phyloP scores from a whole-genome alignment of 2,329 filamentous ascomycete genomes.

The Mycosphaerelloides madeirae region DNA sequence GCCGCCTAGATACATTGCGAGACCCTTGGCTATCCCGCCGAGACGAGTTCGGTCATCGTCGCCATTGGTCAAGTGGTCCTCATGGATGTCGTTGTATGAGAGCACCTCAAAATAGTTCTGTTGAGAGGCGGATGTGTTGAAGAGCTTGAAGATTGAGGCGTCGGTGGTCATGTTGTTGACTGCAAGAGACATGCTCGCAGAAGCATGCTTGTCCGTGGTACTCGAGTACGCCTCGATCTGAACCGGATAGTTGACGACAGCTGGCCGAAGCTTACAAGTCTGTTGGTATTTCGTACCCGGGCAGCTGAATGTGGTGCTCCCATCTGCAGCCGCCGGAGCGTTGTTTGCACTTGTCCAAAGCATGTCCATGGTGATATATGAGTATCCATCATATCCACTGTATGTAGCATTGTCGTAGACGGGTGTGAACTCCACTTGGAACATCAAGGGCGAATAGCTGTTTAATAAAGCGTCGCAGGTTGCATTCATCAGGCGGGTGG shows the following conservation, averaged over 20 bases:
- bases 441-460: conserved; percentile 6
- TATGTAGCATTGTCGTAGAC: conserved; percentile 1
- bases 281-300: conserved; percentile 12
- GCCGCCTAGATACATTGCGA: conserved; percentile 15
- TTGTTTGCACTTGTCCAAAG: conserved; percentile 7
- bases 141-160: conserved; percentile 10
- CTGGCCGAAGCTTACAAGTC: conserved; percentile 20
- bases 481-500: conserved; percentile 1
- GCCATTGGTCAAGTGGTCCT: neutral
- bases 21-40: conserved; percentile 12
- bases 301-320: neutral
- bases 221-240: conserved; percentile 13
- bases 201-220: conserved; percentile 9
- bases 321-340: neutral
- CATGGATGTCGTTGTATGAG: conserved; percentile 12
- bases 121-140: conserved; percentile 10
- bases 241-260: conserved; percentile 21
- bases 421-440: conserved; percentile 10
- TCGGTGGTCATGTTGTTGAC: conserved; percentile 5
- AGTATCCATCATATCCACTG: neutral
- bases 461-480: conserved; percentile 2
- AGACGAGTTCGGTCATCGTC: conserved; percentile 12
- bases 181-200: conserved; percentile 10
- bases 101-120: conserved; percentile 13
- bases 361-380: conserved; percentile 17